A percentile compares a stretch with the other conserved stretches of the same genome.
Evolutionary conservation across 495 filamentous ascomycete genomes (phyloP).

Genomic region (Neurospora sublineolata): DNA sequence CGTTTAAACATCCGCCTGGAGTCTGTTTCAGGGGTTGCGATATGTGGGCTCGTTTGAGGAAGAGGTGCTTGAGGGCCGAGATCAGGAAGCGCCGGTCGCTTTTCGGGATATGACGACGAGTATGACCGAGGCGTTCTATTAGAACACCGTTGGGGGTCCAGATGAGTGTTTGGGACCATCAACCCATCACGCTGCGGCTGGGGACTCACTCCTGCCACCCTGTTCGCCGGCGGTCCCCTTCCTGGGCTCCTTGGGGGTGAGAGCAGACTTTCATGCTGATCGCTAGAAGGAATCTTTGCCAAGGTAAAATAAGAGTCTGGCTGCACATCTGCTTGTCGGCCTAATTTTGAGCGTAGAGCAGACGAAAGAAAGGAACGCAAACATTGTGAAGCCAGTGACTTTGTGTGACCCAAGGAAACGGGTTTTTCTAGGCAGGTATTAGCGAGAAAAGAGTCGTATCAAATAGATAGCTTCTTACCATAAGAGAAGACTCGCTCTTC

Average conservation of each 20-base stretch:
- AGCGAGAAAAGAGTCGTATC: background rate
- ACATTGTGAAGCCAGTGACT: conserved; percentile 18
- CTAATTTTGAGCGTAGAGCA: conserved; percentile 4
- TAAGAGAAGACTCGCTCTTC: conserved; percentile 6
- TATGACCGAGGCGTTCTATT: conserved; percentile 19
- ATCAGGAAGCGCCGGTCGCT: conserved; percentile 10
- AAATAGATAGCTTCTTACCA: background rate
- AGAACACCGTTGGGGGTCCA: conserved; percentile 19
- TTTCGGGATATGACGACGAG: conserved; percentile 31
- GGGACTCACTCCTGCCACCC: background rate
- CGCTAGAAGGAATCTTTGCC: background rate
- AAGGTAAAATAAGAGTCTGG: background rate
- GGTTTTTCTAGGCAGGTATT: conserved; percentile 6
- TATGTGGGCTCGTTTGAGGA: conserved; percentile 7
- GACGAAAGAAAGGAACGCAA: conserved; percentile 16
- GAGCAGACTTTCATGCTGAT: background rate
- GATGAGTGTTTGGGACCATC: conserved; percentile 10
- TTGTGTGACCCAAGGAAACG: conserved; percentile 23
- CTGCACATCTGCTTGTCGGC: background rate
- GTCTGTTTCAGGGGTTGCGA: conserved; percentile 16
- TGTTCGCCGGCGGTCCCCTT: background rate
- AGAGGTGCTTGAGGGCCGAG: background rate
- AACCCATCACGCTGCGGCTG: background rate
- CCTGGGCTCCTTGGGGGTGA: background rate
- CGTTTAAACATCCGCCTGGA: conserved; percentile 48